phyloP scores from a whole-genome alignment of 805 yeast genomes.

The Ogataea trehalophila region DNA sequence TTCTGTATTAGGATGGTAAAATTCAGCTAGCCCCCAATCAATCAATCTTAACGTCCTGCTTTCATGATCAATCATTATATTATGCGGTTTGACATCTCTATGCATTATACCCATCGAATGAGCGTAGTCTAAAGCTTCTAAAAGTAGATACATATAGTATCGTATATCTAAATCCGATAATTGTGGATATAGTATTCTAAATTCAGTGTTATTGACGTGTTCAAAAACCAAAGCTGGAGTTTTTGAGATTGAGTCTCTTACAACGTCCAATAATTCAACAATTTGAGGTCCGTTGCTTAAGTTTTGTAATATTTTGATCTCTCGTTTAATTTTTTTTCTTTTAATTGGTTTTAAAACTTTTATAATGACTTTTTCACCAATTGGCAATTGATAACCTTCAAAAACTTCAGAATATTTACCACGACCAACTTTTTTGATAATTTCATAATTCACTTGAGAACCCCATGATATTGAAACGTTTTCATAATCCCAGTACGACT shows the following conservation, averaged over 20 bases:
- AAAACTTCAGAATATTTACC: constrained; percentile 97
- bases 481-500: constrained; percentile 84
- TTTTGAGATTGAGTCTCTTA: constrained; percentile 71
- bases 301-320: constrained; percentile 81
- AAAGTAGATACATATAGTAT: constrained; percentile 74
- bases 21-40: constrained; percentile 96
- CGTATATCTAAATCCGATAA: constrained; percentile 73
- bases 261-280: constrained; percentile 71
- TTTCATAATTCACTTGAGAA: constrained; percentile 49
- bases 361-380: constrained; percentile 66
- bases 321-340: constrained; percentile 85
- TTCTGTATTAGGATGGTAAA: constrained; percentile 83
- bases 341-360: constrained; percentile 92
- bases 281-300: constrained; percentile 82
- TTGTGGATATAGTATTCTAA: constrained; percentile 74
- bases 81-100: constrained; percentile 93
- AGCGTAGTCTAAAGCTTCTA: constrained; percentile 81
- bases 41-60: constrained; percentile 68
- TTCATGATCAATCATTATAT: constrained; percentile 88
- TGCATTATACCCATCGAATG: constrained; percentile 97
- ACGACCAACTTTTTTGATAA: constrained; percentile 78
- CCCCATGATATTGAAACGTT: constrained; percentile 62
- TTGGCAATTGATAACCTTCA: constrained; percentile 68
- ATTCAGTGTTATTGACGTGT: constrained; percentile 76
- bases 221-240: constrained; percentile 89